phyloP scores from a whole-genome alignment of 768 basidiomycete genomes.

The Strobilomyces confusus region DNA sequence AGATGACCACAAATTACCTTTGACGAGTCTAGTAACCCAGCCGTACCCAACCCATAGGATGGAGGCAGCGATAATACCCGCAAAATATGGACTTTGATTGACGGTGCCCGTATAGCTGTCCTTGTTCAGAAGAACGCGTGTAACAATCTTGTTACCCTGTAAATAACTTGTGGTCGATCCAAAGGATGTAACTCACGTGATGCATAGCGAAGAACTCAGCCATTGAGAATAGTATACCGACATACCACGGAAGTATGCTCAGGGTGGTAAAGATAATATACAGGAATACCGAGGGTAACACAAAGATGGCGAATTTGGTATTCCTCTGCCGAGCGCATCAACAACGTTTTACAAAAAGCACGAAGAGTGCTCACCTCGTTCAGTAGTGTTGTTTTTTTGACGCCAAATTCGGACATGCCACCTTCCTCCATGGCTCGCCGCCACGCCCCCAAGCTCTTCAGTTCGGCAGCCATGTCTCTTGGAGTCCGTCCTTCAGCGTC shows the following conservation, averaged over 20 bases:
- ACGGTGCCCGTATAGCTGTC: slow-evolving; percentile 79
- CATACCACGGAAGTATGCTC: slow-evolving; percentile 85
- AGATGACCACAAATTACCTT: slow-evolving; percentile 43
- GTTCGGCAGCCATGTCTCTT: slow-evolving; percentile 89
- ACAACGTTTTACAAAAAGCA: neutral
- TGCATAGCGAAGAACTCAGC: slow-evolving; percentile 94
- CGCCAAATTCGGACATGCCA: slow-evolving; percentile 73
- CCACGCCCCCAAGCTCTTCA: slow-evolving; percentile 90
- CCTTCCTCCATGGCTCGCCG: slow-evolving; percentile 86
- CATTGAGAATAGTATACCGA: slow-evolving; percentile 74
- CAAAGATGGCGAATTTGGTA: slow-evolving; percentile 75
- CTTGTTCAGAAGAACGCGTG: slow-evolving; percentile 80
- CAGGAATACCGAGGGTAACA: slow-evolving; percentile 73
- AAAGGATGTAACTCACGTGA: slow-evolving; percentile 56
- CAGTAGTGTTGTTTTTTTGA: slow-evolving; percentile 60
- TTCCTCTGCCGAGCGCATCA: slow-evolving; percentile 51
- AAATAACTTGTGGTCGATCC: slow-evolving; percentile 3
- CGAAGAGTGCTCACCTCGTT: slow-evolving; percentile 54
- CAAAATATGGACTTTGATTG: slow-evolving; percentile 86
- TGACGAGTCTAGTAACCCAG: slow-evolving; percentile 76
- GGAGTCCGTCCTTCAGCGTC: slow-evolving; percentile 85
- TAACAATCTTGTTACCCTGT: slow-evolving; percentile 57
- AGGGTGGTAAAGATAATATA: slow-evolving; percentile 83
- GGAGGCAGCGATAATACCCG: slow-evolving; percentile 82
- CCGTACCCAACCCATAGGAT: slow-evolving; percentile 83